These are phyloP conservation scores for Fusarium xylarioides DNA, from an alignment of 2,329 filamentous ascomycete species.

Conservation along the genomic window DNA sequence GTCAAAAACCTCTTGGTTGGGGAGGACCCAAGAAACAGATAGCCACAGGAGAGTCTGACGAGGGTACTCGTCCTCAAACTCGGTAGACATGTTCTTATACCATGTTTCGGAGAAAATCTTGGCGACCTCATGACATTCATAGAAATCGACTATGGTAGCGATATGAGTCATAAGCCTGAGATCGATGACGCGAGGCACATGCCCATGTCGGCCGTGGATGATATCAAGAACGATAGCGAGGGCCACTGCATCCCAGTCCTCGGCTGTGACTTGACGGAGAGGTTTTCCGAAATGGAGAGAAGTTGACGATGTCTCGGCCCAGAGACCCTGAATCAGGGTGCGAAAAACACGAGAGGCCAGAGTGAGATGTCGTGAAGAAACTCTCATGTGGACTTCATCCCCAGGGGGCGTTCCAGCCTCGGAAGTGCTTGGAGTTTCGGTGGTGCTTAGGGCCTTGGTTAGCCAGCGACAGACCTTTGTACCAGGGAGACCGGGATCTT, in stretches of 20 bases:
- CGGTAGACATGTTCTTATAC: not conserved
- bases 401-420: not conserved
- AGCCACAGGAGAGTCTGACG: not conserved
- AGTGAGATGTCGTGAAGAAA: not conserved
- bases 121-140: not conserved
- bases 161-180: not conserved
- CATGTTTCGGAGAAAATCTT: not conserved
- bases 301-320: not conserved
- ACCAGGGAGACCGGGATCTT: not conserved
- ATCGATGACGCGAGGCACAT: not conserved
- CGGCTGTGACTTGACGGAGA: not conserved
- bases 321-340: too few species aligned
- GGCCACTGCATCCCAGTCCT: not conserved
- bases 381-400: not conserved
- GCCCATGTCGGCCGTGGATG: not conserved
- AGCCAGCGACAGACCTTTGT: not conserved
- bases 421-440: not conserved
- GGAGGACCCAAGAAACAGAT: not conserved
- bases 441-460: too few species aligned
- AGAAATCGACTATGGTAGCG: conserved; percentile 9
- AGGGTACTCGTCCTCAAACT: not conserved
- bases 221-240: conserved; percentile 3
- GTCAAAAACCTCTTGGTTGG: fast-evolving
- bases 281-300: not conserved
- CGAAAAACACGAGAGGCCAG: not conserved